Evolutionary conservation across 2,329 filamentous ascomycete genomes (phyloP).

Genomic region (Canariomyces notabilis): DNA sequence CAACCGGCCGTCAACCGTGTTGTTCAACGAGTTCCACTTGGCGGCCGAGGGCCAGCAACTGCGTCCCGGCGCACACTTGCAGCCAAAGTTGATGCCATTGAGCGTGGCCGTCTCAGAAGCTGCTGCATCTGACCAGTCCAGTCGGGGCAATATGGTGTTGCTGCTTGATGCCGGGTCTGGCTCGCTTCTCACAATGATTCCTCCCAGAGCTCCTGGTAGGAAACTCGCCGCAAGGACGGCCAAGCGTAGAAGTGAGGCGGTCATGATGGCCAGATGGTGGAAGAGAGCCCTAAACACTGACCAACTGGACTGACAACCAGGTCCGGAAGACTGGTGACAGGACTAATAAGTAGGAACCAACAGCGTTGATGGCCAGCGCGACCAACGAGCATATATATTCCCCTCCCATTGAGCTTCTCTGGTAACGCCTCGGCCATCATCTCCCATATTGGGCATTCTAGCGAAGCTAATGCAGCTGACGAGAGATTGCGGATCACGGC

Average conservation of each 20-base stretch:
- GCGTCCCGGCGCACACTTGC: conserved; percentile 26
- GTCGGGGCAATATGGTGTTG: neutral
- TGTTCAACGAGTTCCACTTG: conserved; percentile 29
- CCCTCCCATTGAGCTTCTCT: neutral
- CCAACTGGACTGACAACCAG: too few relatives aligned
- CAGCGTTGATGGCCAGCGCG: neutral
- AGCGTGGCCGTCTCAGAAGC: neutral
- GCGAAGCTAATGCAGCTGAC: conserved; percentile 14
- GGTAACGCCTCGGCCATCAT: neutral
- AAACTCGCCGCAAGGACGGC: neutral
- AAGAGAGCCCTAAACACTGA: neutral
- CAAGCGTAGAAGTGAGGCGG: neutral
- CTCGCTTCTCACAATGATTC: conserved; percentile 2
- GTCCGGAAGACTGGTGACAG: too few relatives aligned
- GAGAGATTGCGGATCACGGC: conserved; percentile 2
- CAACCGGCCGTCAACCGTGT: conserved; percentile 33
- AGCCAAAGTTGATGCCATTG: conserved; percentile 20
- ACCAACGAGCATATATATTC: neutral
- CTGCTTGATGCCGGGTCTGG: neutral
- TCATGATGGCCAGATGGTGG: neutral
- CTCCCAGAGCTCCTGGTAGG: neutral
- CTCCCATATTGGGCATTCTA: conserved; percentile 8
- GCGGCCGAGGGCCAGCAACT: conserved; percentile 21
- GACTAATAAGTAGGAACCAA: too few relatives aligned
- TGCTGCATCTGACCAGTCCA: conserved; percentile 19